Base-by-base conservation (phyloP, 345 rosid genomes). In the Turritis glabra region DNA sequence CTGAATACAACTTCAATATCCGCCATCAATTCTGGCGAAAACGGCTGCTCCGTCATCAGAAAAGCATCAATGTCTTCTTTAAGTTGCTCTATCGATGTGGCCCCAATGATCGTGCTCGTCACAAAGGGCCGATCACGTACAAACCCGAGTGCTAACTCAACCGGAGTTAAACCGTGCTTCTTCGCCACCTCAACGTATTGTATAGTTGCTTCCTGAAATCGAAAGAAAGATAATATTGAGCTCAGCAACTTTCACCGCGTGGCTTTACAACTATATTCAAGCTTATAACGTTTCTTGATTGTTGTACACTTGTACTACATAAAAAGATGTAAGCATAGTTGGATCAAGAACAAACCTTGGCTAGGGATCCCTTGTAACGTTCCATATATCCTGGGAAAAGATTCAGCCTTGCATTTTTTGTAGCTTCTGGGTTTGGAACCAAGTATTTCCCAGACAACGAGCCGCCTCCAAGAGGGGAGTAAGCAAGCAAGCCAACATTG, bases 351-450 rank as follows among this genome's bases (percentile, higher is more conserved):
- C 84, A 67, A 80, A 93, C 96, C 92, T 86, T 86, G 51, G 94
- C 76, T 57, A 80, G 18, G 12, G 98, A 93, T 69, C 54, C 79
- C 18, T 82, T 84, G 71, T 89, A 91, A 88, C 98, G 86, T 77
- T 88, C 91, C 91, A 91, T 93, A 89, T 85, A 94, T 64, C 88
- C 84, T 55, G 96, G 98, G 78, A 89, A 94, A 50, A 91, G 85
- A 83, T 91, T 89, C 52, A 94, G 4, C 64, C 97, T 88, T 73
- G 94, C 85, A 40, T 83, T 88, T 74, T 70, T 91, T 17, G 93
- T 94, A 60, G 88, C 90, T 76, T 89, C 88, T 13, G 88, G 77
- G 35, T 83, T 65, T 4, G 38, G 17, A 71, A 77, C 91, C 69
- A 91, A 55, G 76, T 93, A 91, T 82, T 93, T 93, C 41, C 96